Percentiles rank a stretch among this genome's conserved stretches.
These are phyloP conservation scores for Limtongozyma cylindracea DNA, from an alignment of 805 yeast genomes.

Conservation along the genomic window DNA sequence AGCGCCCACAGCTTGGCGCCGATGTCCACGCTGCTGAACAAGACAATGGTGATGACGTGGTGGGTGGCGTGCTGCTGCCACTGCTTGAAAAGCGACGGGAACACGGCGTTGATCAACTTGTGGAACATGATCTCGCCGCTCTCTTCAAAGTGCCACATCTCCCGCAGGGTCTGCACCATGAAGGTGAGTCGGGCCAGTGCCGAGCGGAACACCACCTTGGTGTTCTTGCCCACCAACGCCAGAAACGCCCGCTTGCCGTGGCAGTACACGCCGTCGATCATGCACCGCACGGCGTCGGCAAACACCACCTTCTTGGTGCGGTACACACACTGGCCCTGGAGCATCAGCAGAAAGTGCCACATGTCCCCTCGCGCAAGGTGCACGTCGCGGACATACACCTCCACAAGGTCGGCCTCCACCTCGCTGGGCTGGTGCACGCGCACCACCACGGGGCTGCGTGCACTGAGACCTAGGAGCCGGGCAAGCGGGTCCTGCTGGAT, in stretches of 20 bases:
- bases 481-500: too few relatives aligned
- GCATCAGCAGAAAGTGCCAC: constrained; percentile 57
- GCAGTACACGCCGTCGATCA: constrained; percentile 35
- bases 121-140: constrained; percentile 88
- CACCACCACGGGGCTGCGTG: too few relatives aligned
- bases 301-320: constrained; percentile 37
- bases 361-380: constrained; percentile 74
- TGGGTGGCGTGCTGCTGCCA: constrained; percentile 81
- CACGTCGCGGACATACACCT: constrained; percentile 57
- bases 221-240: constrained; percentile 47
- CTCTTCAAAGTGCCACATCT: constrained; percentile 97
- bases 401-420: constrained; percentile 63
- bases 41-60: constrained; percentile 72
- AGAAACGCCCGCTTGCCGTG: constrained; percentile 49
- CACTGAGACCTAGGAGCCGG: too few relatives aligned
- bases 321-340: constrained; percentile 42
- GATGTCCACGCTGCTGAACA: constrained; percentile 61
- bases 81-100: constrained; percentile 68
- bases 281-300: constrained; percentile 31
- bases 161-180: constrained; percentile 71
- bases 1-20: constrained; percentile 25
- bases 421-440: too few relatives aligned
- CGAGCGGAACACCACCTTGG: constrained; percentile 70
- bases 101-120: constrained; percentile 72
- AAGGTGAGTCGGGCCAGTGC: constrained; percentile 73